Percentiles rank a stretch among this genome's conserved stretches.
Conservation (phyloP, 1,139 yeast genomes). For the Debaryomyces psychrophilus region DNA sequence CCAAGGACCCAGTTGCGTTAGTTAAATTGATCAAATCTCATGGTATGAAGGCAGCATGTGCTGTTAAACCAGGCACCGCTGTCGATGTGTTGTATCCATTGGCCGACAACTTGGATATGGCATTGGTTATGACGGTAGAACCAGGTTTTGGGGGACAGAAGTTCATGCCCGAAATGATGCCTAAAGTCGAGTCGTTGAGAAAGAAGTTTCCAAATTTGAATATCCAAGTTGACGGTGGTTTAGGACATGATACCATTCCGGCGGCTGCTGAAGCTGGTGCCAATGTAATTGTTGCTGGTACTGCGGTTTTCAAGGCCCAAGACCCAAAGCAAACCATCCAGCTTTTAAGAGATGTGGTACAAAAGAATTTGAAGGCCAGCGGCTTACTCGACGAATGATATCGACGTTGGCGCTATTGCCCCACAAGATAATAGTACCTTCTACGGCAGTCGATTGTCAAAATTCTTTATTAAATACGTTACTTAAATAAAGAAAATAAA, state of each 20-base stretch:
- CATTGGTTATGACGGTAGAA: slow-evolving; percentile 95
- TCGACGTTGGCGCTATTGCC: background rate
- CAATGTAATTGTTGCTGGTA: slow-evolving; percentile 97
- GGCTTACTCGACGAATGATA: slow-evolving; percentile 25
- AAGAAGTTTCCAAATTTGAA: slow-evolving; percentile 73
- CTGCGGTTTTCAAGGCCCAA: slow-evolving; percentile 83
- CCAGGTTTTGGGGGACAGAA: slow-evolving; percentile 99
- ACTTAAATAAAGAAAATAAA: slow-evolving; percentile 6
- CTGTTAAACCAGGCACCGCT: slow-evolving; percentile 91
- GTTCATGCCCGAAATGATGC: slow-evolving; percentile 96
- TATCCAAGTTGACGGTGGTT: slow-evolving; percentile 97
- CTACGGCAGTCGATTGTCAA: background rate
- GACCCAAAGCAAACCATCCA: slow-evolving; percentile 76
- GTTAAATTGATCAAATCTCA: slow-evolving; percentile 73
- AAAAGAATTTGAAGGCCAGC: slow-evolving; percentile 31
- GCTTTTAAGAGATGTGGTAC: slow-evolving; percentile 65
- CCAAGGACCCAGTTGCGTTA: slow-evolving; percentile 74
- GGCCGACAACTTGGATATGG: slow-evolving; percentile 85
- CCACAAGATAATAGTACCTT: background rate
- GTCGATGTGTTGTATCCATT: slow-evolving; percentile 80
- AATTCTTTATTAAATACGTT: slow-evolving; percentile 1
- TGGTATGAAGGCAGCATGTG: slow-evolving; percentile 95
- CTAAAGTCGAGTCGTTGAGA: slow-evolving; percentile 82
- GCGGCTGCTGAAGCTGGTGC: slow-evolving; percentile 95
- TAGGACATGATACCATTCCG: slow-evolving; percentile 80